A percentile compares a stretch with the other conserved stretches of the same genome.
Evolutionary conservation across 1,284 basidiomycete species (phyloP).

Genomic region (Athelia psychrophila): DNA sequence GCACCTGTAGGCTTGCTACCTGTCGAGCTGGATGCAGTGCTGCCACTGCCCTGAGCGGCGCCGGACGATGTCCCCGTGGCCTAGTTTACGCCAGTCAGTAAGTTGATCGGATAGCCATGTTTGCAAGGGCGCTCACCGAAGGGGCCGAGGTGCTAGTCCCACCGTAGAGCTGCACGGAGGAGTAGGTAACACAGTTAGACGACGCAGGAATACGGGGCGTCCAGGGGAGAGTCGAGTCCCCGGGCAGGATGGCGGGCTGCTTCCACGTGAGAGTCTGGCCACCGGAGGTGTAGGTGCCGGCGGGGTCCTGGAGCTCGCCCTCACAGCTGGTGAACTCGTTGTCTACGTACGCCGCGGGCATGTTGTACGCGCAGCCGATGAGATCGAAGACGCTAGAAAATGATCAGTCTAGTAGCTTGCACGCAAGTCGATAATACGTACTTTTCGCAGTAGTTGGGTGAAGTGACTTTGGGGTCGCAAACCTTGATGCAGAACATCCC

Average conservation of each 20-base stretch:
- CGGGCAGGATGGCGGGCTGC: not conserved
- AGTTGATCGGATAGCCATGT: not conserved
- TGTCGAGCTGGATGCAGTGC: not conserved
- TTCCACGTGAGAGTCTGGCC: not conserved
- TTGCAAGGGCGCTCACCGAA: not conserved
- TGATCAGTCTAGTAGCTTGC: not conserved
- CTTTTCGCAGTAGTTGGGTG: conserved; percentile 45
- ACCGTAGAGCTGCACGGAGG: conserved; percentile 2
- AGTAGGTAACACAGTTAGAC: conserved; percentile 1
- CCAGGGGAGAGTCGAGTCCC: not conserved
- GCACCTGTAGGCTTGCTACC: not conserved
- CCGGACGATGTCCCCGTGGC: not conserved
- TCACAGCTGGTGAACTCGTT: conserved; percentile 43
- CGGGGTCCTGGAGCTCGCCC: conserved; percentile 20
- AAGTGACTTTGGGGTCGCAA: conserved; percentile 42
- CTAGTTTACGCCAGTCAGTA: not conserved
- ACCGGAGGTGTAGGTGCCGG: conserved; percentile 1
- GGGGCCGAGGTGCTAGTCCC: not conserved
- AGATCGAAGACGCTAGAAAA: conserved; percentile 38
- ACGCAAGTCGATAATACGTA: not conserved
- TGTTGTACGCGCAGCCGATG: conserved; percentile 49
- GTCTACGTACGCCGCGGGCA: conserved; percentile 44
- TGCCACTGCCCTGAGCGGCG: not conserved
- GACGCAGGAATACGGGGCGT: not conserved
- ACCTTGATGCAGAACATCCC: conserved; percentile 6